Conservation (phyloP, 768 basidiomycete genomes). For the Hemileccinum impolitum region DNA sequence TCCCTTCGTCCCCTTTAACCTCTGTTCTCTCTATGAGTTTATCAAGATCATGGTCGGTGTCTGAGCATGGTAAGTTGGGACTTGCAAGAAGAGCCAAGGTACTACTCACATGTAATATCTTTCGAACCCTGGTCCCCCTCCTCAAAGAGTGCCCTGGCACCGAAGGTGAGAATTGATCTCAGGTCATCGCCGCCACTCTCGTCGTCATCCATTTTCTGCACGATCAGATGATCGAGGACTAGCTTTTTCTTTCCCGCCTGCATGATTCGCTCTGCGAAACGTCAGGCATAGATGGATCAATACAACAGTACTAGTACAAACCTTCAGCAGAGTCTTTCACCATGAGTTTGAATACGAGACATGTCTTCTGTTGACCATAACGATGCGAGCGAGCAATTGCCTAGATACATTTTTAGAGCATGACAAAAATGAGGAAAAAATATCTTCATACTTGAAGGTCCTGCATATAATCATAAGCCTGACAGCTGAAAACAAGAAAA, state of each 20-base stretch:
- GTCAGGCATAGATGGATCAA: conserved; percentile 3
- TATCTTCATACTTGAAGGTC: conserved; percentile 75
- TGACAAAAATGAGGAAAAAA: background rate
- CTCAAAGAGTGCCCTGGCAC: conserved; percentile 83
- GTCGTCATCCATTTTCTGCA: conserved; percentile 90
- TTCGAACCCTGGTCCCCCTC: conserved; percentile 50
- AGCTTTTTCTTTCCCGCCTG: conserved; percentile 95
- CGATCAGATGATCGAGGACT: conserved; percentile 90
- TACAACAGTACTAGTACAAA: conserved; percentile 20
- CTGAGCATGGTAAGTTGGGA: conserved; percentile 33
- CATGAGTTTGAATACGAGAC: conserved; percentile 95
- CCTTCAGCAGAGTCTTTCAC: conserved; percentile 92
- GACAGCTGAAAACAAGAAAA: conserved; percentile 1
- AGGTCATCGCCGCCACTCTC: conserved; percentile 75
- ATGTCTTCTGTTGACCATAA: conserved; percentile 92
- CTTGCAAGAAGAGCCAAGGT: background rate
- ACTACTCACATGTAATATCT: conserved; percentile 65
- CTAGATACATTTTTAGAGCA: conserved; percentile 37
- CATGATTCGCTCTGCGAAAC: conserved; percentile 77
- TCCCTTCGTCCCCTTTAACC: conserved; percentile 58
- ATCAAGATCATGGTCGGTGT: conserved; percentile 79
- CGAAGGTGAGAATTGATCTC: conserved; percentile 86
- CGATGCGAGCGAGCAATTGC: conserved; percentile 94
- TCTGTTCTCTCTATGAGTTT: conserved; percentile 86
- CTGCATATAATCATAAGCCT: conserved; percentile 33